Evolutionary conservation across 768 basidiomycete genomes (phyloP), one percentile per base, ranked within the genome.

Genomic region (Cyclocybe cylindracea): DNA sequence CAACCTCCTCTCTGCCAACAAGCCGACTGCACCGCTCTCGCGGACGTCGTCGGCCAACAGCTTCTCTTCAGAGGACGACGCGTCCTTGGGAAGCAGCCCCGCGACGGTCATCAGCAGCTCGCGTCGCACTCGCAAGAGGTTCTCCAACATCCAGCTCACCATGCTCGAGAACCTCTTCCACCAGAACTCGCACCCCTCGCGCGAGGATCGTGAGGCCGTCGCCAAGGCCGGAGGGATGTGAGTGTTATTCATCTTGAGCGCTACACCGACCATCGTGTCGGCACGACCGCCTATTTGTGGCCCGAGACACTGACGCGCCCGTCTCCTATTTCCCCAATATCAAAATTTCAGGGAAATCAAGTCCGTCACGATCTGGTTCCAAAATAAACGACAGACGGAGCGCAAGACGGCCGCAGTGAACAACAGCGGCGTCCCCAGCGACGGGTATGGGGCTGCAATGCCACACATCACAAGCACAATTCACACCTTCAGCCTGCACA

Each of bases 341-440:
- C 24, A 24, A 24, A 2, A 2, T 39, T 29, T 13, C 54, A 86
- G 84, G 84, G 84, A 85, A 63, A 73, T 78, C 29, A 85, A 83
- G 59, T 84, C 84, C 1, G 83, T 86, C 47, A 86, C 86, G n/a
- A 85, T 89, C 37, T 91, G 88, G 88, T 89, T 89, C 65, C 88
- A 91, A 69, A 91, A 91, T 66, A 88, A 84, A 68, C 84, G 88
- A 11, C 86, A 89, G 61, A 84, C 81, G 37, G 83, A 84, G 57
- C 80, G 83, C 60, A 80, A 80, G 60, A 73, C 76, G 24, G 78
- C 80, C 19, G 61, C 52, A 29, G 59, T 61, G 8, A 62, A 50
- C 50, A 54, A 54, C 49, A 55, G 67, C 56, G 60, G 71, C 34
- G 62, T 72, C 48, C 59, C 70, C 57, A 56, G 3, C 24, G 24